Evolutionary conservation across 345 rosid genomes (phyloP).

Genomic region (Arabidopsis arenosa): DNA sequence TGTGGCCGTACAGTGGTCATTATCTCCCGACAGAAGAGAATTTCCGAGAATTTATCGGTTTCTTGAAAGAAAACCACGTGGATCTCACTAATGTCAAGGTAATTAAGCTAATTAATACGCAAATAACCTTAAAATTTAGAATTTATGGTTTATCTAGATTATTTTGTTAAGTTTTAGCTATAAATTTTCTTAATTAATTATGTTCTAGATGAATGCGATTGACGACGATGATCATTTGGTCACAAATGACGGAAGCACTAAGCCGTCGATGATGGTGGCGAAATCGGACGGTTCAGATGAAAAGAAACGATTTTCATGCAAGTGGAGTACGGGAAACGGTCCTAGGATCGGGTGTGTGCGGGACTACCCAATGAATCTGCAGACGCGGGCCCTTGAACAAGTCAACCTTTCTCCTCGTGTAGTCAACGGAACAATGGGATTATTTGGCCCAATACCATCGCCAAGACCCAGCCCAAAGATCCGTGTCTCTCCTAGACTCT

Average conservation of each 20-base stretch:
- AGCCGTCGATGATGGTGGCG: neutral
- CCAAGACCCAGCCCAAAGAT: slow-evolving; percentile 83
- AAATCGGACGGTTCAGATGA: slow-evolving; percentile 33
- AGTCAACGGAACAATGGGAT: slow-evolving; percentile 38
- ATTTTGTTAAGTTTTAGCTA: too few relatives aligned
- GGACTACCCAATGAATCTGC: slow-evolving; percentile 76
- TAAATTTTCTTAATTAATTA: neutral
- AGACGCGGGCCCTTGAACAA: slow-evolving; percentile 76
- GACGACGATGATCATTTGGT: slow-evolving; percentile 63
- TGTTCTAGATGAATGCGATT: slow-evolving; percentile 59
- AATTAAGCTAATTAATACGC: slow-evolving; percentile 13
- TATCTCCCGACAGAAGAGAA: slow-evolving; percentile 96
- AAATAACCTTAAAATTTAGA: neutral
- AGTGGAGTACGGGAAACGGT: slow-evolving; percentile 77
- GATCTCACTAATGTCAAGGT: slow-evolving; percentile 91
- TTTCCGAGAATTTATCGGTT: slow-evolving; percentile 73
- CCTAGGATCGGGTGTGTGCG: slow-evolving; percentile 91
- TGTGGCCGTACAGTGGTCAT: slow-evolving; percentile 99
- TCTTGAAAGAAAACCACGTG: slow-evolving; percentile 67
- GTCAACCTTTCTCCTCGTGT: slow-evolving; percentile 83
- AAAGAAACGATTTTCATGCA: slow-evolving; percentile 57
- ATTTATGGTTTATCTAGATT: too few relatives aligned
- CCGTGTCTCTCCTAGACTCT: slow-evolving; percentile 75
- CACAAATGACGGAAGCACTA: slow-evolving; percentile 26
- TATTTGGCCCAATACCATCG: slow-evolving; percentile 82